These are phyloP conservation scores for Ophioceras dolichostomum DNA, from an alignment of 2,329 filamentous ascomycete genomes.

Conservation along the genomic window DNA sequence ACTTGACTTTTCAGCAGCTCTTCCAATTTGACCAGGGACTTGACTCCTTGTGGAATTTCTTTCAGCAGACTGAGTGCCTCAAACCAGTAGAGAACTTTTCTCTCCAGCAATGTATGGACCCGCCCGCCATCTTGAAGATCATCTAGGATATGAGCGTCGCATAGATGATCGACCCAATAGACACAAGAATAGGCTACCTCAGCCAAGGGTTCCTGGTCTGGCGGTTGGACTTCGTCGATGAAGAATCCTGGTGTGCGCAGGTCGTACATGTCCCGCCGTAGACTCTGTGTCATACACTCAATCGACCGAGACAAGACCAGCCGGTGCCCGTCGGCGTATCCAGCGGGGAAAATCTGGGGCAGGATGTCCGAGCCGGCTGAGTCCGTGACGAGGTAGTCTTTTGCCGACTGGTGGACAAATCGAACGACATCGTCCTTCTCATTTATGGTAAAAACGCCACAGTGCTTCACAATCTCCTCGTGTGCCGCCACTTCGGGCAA, in stretches of 20 bases:
- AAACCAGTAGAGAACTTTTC: conserved; percentile 28
- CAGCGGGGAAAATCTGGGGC: conserved; percentile 16
- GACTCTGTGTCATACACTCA: conserved; percentile 11
- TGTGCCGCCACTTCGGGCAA: not conserved
- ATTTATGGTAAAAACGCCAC: conserved; percentile 26
- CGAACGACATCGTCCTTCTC: conserved; percentile 14
- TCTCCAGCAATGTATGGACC: conserved; percentile 18
- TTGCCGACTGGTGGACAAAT: conserved; percentile 29
- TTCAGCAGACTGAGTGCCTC: conserved; percentile 26
- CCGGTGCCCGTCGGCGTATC: conserved; percentile 13
- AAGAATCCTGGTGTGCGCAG: conserved; percentile 11
- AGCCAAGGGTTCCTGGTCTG: conserved; percentile 14
- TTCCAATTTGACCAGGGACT: too few relatives aligned
- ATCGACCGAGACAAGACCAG: conserved; percentile 22
- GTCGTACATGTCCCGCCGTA: conserved; percentile 22
- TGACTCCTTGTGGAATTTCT: too few relatives aligned
- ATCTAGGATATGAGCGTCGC: not conserved
- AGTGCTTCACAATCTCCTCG: conserved; percentile 17
- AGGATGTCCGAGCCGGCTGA: conserved; percentile 5
- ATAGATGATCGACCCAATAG: conserved; percentile 21
- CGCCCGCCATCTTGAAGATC: conserved; percentile 12
- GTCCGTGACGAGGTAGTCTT: conserved; percentile 31
- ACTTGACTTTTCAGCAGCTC: too few relatives aligned
- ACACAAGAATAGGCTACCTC: conserved; percentile 17
- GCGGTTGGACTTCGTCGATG: conserved; percentile 10